These are phyloP conservation scores for Lactifluus echinatus DNA, from an alignment of 768 basidiomycete genomes.

Conservation along the genomic window DNA sequence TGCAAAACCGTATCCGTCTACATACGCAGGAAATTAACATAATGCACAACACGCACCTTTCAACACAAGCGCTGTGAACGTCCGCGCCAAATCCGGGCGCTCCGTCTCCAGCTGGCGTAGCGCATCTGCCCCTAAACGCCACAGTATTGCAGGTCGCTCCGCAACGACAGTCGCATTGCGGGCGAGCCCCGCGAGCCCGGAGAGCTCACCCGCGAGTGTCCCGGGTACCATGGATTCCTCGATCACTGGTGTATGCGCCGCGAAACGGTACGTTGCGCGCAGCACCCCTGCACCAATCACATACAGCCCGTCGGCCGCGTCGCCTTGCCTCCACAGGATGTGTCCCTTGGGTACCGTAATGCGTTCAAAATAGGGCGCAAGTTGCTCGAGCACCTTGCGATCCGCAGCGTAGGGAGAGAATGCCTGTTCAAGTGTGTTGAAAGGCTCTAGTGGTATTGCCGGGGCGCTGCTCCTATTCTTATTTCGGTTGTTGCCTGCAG, in stretches of 20 bases:
- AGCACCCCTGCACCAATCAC: conserved; percentile 84
- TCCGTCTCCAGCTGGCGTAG: conserved; percentile 60
- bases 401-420: conserved; percentile 69
- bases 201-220: conserved; percentile 85
- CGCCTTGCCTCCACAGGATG: conserved; percentile 72
- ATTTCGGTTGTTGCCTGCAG: conserved; percentile 16
- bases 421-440: conserved; percentile 66
- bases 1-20: neutral
- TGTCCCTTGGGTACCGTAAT: conserved; percentile 46
- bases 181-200: conserved; percentile 66
- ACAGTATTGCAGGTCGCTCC: conserved; percentile 69
- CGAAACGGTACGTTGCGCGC: conserved; percentile 72
- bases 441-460: conserved; percentile 31
- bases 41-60: conserved; percentile 46
- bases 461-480: neutral
- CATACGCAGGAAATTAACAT: too few relatives aligned
- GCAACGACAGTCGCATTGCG: conserved; percentile 83
- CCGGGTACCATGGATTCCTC: conserved; percentile 94
- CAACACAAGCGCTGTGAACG: conserved; percentile 58
- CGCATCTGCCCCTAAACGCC: conserved; percentile 60
- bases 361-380: conserved; percentile 66
- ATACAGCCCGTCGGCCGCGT: conserved; percentile 74
- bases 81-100: conserved; percentile 53
- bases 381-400: conserved; percentile 46
- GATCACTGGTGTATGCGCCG: conserved; percentile 52